Percentiles rank a stretch among this genome's conserved stretches.
Evolutionary conservation across 2,329 filamentous ascomycete genomes (phyloP).

Genomic region (Dactylellina drechsleri): DNA sequence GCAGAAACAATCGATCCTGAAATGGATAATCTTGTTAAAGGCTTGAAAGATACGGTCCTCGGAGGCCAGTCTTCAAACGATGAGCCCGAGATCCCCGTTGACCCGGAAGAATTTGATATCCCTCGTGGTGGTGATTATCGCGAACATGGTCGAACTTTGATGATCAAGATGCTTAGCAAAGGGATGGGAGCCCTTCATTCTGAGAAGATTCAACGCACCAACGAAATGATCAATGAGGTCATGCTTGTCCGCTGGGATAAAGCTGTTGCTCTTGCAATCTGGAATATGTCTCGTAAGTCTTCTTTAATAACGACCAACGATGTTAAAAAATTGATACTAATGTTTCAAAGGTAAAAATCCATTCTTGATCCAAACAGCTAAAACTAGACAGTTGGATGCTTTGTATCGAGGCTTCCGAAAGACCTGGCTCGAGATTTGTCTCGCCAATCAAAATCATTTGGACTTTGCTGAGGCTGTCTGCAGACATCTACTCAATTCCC

Average conservation of each 20-base stretch:
- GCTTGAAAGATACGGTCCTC: too few species aligned
- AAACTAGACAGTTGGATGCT: slow-evolving; percentile 19
- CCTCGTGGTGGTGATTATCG: slow-evolving; percentile 27
- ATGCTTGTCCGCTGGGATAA: slow-evolving; percentile 42
- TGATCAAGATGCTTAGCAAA: slow-evolving; percentile 42
- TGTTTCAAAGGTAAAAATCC: slow-evolving; percentile 25
- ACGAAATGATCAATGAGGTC: slow-evolving; percentile 45
- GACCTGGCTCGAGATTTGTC: slow-evolving; percentile 32
- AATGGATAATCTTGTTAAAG: too few species aligned
- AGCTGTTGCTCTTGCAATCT: slow-evolving; percentile 22
- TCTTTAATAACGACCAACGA: neutral
- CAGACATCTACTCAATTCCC: slow-evolving; percentile 10
- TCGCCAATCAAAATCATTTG: slow-evolving; percentile 16
- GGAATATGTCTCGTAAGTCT: slow-evolving; percentile 35
- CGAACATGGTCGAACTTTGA: slow-evolving; percentile 25
- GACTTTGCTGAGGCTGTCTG: slow-evolving; percentile 47
- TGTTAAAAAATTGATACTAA: neutral
- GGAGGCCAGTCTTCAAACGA: slow-evolving; percentile 5
- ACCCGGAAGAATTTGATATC: slow-evolving; percentile 27
- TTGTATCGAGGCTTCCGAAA: slow-evolving; percentile 33
- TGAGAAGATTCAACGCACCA: slow-evolving; percentile 32
- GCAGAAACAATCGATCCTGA: neutral
- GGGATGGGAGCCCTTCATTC: slow-evolving; percentile 34
- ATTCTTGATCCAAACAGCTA: slow-evolving; percentile 18
- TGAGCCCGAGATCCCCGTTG: slow-evolving; percentile 1